A percentile compares a stretch with the other conserved stretches of the same genome.
Evolutionary conservation across 768 basidiomycete genomes (phyloP).

Genomic region (Trametes cinnabarina): DNA sequence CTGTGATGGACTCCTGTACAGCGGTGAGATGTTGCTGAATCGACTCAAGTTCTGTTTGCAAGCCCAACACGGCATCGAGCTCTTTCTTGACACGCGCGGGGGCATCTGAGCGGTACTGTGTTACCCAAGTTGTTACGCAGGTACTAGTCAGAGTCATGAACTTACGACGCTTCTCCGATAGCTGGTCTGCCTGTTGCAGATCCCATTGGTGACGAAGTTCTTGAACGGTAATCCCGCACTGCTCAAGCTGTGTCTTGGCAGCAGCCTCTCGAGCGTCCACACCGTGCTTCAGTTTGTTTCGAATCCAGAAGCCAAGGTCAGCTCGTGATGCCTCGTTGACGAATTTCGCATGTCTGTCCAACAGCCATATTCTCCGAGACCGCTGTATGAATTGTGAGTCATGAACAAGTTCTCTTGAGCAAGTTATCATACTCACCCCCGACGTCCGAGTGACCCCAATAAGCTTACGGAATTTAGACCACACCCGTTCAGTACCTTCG

Average conservation of each 20-base stretch:
- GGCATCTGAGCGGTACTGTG: neutral
- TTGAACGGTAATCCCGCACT: constrained; percentile 15
- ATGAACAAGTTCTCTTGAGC: too few relatives aligned
- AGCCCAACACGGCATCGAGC: constrained; percentile 30
- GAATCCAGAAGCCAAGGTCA: too few relatives aligned
- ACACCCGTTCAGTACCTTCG: constrained; percentile 36
- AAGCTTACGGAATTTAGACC: constrained; percentile 26
- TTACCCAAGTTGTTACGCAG: too few relatives aligned
- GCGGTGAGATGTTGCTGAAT: constrained; percentile 24
- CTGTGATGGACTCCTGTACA: neutral
- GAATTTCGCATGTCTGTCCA: constrained; percentile 32
- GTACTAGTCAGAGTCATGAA: neutral
- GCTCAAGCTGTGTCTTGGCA: constrained; percentile 18
- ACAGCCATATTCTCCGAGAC: constrained; percentile 27
- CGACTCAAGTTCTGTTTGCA: constrained; percentile 31
- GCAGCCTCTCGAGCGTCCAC: neutral
- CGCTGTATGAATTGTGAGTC: neutral
- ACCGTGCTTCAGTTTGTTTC: too few relatives aligned
- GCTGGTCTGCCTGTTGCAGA: constrained; percentile 32
- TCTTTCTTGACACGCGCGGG: constrained; percentile 32
- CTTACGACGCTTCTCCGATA: constrained; percentile 31
- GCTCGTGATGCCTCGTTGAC: constrained; percentile 27
- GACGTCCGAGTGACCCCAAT: constrained; percentile 35
- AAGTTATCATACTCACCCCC: constrained; percentile 27
- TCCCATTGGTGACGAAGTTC: constrained; percentile 35